Evolutionary conservation across 2,329 filamentous ascomycete genomes (phyloP), one percentile per base, ranked within the genome.

Genomic region (Fusarium sp.): DNA sequence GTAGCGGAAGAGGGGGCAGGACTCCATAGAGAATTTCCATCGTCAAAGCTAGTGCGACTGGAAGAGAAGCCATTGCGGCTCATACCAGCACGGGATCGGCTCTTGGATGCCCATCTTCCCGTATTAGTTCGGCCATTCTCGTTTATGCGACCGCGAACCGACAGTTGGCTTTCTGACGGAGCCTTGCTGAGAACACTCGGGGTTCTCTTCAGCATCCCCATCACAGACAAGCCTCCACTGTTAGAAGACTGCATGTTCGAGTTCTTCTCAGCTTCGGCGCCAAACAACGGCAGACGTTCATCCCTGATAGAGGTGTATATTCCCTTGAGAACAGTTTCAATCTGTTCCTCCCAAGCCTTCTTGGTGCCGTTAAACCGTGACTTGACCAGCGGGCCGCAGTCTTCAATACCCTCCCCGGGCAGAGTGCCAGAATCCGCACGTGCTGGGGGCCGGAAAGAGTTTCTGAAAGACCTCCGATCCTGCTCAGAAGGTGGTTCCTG

Each of bases 181-280:
- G 93, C 88, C 76, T 96, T 97, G 81, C 93, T 97, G 57, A 98
- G 82, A 6, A 95, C 91, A 71, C 93, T 97, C 1, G 94, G 94
- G 37, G 87, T 93, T 41, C 95, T 88, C 72, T 93, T 92, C 39
- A 98, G 82, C 78, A 91, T 87, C 53, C 84, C 83, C 71, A 90
- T 88, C 11, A 93, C 89, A 3, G 92, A 88, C 25, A 97, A 82
- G 45, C 84, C 86, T 70, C 82, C 86, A 71, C 82, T 87, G 36
- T 84, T 83, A 3, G 82, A 80, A n/a, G 76, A 72, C 10, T 72
- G 75, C 14, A 68, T 39, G 31, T 59, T 60, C 17, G 73, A 55
- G 71, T 70, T 76, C 73, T 68, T 79, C 71, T 69, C 82, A 74
- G 78, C 68, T 41, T 85, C 81, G 42, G 88, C 88, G 9, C 93